phyloP scores from a whole-genome alignment of 2,329 filamentous ascomycete genomes.

The Cladophialophora carrionii region DNA sequence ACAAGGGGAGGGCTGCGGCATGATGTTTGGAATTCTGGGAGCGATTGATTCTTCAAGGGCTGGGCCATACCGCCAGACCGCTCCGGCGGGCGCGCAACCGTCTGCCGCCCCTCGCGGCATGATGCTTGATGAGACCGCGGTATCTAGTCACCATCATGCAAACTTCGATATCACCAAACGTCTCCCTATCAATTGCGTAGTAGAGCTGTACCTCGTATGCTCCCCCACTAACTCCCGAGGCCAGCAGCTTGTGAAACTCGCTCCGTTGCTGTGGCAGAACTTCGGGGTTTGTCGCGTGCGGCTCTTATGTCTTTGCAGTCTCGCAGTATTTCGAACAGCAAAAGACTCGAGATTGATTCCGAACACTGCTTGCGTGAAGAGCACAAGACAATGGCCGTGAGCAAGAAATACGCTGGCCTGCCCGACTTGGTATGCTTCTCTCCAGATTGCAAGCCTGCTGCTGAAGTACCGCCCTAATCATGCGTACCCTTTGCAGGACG shows the following conservation, averaged over 20 bases:
- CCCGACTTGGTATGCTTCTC: slow-evolving; percentile 68
- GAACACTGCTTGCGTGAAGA: no score
- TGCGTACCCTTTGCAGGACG: slow-evolving; percentile 65
- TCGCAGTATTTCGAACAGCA: background rate
- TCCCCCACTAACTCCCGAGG: no score
- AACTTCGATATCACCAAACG: background rate
- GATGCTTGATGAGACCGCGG: background rate
- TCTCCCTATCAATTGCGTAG: background rate
- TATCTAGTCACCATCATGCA: background rate
- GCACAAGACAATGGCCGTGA: slow-evolving; percentile 65
- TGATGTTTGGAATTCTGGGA: slow-evolving; percentile 7
- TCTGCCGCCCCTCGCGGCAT: background rate
- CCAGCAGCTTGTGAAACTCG: no score
- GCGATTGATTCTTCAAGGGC: background rate
- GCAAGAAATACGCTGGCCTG: slow-evolving; percentile 78
- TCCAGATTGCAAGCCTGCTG: slow-evolving; percentile 24
- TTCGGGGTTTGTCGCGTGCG: background rate
- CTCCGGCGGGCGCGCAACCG: background rate
- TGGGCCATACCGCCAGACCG: background rate
- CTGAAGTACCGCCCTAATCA: background rate
- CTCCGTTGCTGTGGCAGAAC: background rate
- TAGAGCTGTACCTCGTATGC: no score
- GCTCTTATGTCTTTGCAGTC: background rate
- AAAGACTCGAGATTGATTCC: background rate
- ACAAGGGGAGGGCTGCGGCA: slow-evolving; percentile 30